Evolutionary conservation across 2,329 filamentous ascomycete genomes (phyloP).

Genomic region (Xenosphaeropsis pyriputrescens): DNA sequence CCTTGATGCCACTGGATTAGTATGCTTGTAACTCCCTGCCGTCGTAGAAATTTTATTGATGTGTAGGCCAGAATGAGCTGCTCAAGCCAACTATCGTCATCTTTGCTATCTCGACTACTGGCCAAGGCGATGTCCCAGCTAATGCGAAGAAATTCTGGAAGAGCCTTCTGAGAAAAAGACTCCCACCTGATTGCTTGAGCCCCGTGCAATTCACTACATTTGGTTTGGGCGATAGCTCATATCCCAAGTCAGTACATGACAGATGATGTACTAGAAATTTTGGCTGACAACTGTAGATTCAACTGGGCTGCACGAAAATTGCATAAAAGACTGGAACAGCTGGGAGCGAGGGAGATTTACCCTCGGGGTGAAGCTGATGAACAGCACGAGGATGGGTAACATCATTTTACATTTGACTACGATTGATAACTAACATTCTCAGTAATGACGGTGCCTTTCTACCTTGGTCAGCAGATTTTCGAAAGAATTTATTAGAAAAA

Average conservation of each 20-base stretch:
- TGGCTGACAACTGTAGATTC: constrained; percentile 39
- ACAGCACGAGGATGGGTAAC: constrained; percentile 76
- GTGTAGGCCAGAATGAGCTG: constrained; percentile 30
- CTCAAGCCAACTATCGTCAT: constrained; percentile 45
- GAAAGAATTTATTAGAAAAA: constrained; percentile 46
- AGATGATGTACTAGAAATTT: neutral
- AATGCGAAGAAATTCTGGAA: constrained; percentile 80
- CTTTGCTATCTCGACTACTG: constrained; percentile 81
- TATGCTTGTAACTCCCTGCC: constrained; percentile 27
- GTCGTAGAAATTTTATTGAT: constrained; percentile 5
- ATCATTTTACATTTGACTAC: constrained; percentile 5
- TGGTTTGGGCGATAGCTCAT: constrained; percentile 88
- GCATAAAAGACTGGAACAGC: constrained; percentile 66
- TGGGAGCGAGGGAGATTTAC: constrained; percentile 67
- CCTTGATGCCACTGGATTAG: constrained; percentile 62
- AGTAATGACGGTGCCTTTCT: constrained; percentile 74
- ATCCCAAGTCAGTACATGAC: constrained; percentile 53
- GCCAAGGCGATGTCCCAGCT: constrained; percentile 81
- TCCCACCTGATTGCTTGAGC: constrained; percentile 55
- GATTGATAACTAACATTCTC: constrained; percentile 1
- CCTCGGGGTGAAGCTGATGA: constrained; percentile 81
- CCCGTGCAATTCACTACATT: constrained; percentile 69
- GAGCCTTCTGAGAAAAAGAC: constrained; percentile 62
- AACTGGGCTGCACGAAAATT: constrained; percentile 90
- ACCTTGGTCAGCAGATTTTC: constrained; percentile 59